Evolutionary conservation across 2,329 filamentous ascomycete genomes (phyloP).

Genomic region (Sporothrix inflata): DNA sequence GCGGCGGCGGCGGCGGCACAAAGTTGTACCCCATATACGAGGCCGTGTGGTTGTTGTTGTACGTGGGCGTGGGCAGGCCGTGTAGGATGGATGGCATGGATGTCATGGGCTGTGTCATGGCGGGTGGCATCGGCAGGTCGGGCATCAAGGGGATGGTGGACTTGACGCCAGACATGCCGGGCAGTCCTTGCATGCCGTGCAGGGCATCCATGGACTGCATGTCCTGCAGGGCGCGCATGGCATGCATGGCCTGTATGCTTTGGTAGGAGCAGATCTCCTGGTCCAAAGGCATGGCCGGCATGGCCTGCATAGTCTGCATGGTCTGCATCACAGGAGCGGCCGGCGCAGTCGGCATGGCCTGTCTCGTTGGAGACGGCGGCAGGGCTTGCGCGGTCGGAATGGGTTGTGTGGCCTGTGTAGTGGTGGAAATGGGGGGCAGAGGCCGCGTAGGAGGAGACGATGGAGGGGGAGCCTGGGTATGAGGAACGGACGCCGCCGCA

Average conservation of each 20-base stretch:
- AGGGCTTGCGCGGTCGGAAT: background rate
- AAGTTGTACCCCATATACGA: constrained; percentile 4
- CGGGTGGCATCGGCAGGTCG: background rate
- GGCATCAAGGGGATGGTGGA: background rate
- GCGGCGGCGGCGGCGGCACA: background rate
- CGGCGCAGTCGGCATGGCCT: background rate
- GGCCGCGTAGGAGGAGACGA: background rate
- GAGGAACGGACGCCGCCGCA: background rate
- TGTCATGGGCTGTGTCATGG: background rate
- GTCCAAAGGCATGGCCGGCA: background rate
- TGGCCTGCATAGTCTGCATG: background rate
- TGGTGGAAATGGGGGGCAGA: background rate
- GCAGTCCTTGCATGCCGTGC: background rate
- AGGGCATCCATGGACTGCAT: background rate
- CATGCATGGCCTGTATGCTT: constrained; percentile 12
- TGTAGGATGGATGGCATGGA: background rate
- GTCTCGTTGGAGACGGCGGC: background rate
- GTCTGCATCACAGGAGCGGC: background rate
- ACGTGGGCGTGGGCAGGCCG: background rate
- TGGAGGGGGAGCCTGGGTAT: background rate
- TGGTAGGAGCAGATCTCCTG: background rate
- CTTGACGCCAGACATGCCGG: background rate
- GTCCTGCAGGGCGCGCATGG: background rate
- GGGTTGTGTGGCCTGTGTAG: too few relatives aligned
- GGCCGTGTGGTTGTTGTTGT: background rate